phyloP scores from a whole-genome alignment of 1,139 yeast genomes.

The Diutina neorugosa region DNA sequence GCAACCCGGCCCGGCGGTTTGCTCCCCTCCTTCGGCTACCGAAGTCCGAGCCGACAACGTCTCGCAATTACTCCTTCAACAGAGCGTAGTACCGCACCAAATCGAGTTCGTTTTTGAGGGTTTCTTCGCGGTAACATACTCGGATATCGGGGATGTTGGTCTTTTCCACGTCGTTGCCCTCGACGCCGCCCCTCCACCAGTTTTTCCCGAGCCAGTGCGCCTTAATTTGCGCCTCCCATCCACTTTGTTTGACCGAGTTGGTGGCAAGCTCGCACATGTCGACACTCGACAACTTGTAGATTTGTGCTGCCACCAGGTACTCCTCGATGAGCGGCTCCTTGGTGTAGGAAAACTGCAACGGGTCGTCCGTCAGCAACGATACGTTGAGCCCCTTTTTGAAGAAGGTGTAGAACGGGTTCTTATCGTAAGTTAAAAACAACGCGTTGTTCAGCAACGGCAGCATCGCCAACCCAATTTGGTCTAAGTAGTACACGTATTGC shows the following conservation, averaged over 20 bases:
- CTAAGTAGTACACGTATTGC: conserved; percentile 84
- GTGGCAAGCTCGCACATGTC: conserved; percentile 93
- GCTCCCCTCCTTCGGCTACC: background rate
- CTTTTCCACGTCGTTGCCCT: conserved; percentile 82
- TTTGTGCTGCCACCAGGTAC: conserved; percentile 95
- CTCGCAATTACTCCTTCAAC: background rate
- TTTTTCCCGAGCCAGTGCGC: conserved; percentile 85
- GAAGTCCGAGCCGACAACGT: background rate
- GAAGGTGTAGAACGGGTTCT: conserved; percentile 81
- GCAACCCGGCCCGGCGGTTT: too few relatives aligned
- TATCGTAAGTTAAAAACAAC: conserved; percentile 85
- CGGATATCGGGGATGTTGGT: conserved; percentile 91
- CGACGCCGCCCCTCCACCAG: conserved; percentile 49
- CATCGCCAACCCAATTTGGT: conserved; percentile 98
- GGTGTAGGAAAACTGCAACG: conserved; percentile 85
- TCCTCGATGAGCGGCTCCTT: conserved; percentile 97
- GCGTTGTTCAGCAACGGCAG: conserved; percentile 96
- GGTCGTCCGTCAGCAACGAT: conserved; percentile 67
- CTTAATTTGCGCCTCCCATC: conserved; percentile 79
- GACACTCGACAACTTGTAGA: conserved; percentile 82
- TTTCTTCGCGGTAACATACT: conserved; percentile 69
- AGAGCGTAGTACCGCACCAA: conserved; percentile 52
- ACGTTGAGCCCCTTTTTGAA: conserved; percentile 91
- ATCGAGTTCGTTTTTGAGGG: conserved; percentile 62
- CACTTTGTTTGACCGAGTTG: conserved; percentile 82